phyloP scores from a whole-genome alignment of 1,139 yeast genomes.

The Arxiozyma slooffiae region DNA sequence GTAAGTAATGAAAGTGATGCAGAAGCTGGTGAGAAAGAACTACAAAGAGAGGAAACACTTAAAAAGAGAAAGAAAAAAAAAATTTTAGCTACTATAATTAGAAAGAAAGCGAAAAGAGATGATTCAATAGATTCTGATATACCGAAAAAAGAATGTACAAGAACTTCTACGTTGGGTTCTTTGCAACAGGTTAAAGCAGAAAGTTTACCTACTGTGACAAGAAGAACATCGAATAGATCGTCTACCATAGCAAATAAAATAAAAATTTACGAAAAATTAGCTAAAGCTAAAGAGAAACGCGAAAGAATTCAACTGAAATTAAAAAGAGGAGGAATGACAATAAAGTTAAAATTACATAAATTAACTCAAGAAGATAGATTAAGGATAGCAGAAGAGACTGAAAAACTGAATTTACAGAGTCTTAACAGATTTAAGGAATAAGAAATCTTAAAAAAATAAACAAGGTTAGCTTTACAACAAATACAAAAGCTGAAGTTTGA shows the following conservation, averaged over 20 bases:
- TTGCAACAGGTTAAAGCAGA: conserved; percentile 37
- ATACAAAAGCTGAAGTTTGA: conserved; percentile 47
- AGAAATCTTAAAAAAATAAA: conserved; percentile 71
- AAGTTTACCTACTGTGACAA: conserved; percentile 38
- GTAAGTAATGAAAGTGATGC: conserved; percentile 38
- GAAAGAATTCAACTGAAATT: conserved; percentile 35
- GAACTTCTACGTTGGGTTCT: conserved; percentile 21
- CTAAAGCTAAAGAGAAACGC: conserved; percentile 60
- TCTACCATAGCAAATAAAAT: conserved; percentile 73
- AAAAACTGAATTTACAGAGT: conserved; percentile 61
- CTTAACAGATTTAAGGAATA: conserved; percentile 71
- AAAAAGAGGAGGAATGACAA: conserved; percentile 30
- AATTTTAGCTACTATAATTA: conserved; percentile 39
- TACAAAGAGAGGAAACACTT: conserved; percentile 43
- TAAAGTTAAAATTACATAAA: conserved; percentile 36
- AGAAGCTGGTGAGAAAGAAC: conserved; percentile 58
- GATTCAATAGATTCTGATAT: conserved; percentile 15
- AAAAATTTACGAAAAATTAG: conserved; percentile 63
- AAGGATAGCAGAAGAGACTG: conserved; percentile 80
- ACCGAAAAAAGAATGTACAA: conserved; percentile 13
- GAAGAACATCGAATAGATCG: conserved; percentile 71
- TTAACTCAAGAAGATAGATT: conserved; percentile 81
- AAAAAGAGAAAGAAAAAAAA: conserved; percentile 37
- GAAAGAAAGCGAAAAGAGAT: conserved; percentile 21
- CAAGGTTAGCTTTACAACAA: conserved; percentile 61